Conservation (phyloP, 768 basidiomycete genomes). For the Tulasnella calospora region DNA sequence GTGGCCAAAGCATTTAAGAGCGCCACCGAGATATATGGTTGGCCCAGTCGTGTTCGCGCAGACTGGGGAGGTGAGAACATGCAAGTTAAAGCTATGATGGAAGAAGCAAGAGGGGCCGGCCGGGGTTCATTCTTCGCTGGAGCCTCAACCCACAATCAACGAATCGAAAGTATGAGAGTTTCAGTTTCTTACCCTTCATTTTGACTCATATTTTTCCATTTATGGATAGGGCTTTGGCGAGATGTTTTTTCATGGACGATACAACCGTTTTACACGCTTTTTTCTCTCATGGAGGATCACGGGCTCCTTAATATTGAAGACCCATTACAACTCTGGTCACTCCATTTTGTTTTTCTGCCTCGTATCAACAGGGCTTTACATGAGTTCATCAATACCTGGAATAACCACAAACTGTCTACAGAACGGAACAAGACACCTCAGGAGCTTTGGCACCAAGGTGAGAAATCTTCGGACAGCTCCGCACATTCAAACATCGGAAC, state of each 20-base stretch:
- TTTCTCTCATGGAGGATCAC: background rate
- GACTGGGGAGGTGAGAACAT: background rate
- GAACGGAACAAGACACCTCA: background rate
- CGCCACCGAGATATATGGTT: background rate
- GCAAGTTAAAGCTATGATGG: background rate
- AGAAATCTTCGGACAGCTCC: too few species aligned
- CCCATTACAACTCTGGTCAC: background rate
- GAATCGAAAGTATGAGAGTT: background rate
- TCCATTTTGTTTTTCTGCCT: background rate
- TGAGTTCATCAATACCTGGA: background rate
- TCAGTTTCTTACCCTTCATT: background rate
- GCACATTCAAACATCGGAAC: too few species aligned
- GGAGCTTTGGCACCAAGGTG: background rate
- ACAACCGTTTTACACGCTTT: background rate
- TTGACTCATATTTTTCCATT: background rate
- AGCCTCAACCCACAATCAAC: background rate
- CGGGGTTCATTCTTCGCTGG: background rate
- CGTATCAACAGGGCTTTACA: background rate
- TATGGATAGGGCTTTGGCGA: background rate
- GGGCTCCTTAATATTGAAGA: background rate
- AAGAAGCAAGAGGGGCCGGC: background rate
- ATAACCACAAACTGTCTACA: background rate
- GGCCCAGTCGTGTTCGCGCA: background rate
- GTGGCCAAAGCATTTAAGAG: conserved; percentile 34
- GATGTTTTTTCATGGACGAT: background rate